phyloP scores from a whole-genome alignment of 768 basidiomycete genomes.

The Hypholoma fasciculare region DNA sequence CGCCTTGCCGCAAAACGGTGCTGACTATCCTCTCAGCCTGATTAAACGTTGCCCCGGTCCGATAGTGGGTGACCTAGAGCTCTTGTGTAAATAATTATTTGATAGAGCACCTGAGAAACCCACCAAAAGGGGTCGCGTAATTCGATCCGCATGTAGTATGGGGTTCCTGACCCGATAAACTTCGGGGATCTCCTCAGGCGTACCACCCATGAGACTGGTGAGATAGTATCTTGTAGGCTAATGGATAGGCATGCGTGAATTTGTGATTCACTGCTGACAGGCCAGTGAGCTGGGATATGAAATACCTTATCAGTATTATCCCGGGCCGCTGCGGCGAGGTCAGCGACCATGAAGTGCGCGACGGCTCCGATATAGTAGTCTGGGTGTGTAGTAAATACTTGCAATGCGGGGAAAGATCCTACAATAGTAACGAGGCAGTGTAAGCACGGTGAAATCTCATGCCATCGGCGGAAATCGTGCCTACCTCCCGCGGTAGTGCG shows the following conservation, averaged over 20 bases:
- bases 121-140: conserved; percentile 1
- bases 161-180: conserved; percentile 1
- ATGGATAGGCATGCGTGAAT: background rate
- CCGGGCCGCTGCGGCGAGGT: background rate
- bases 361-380: background rate
- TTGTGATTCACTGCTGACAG: background rate
- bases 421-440: background rate
- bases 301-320: conserved; percentile 3
- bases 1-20: background rate
- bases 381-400: background rate
- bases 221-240: conserved; percentile 2
- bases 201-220: conserved; percentile 3
- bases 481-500: conserved; percentile 2
- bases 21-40: conserved; percentile 1
- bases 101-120: background rate
- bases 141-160: conserved; percentile 1
- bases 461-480: background rate
- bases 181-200: conserved; percentile 3
- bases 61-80: conserved; percentile 1
- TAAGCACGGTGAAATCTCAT: background rate
- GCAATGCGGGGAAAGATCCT: background rate
- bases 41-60: background rate
- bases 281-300: background rate
- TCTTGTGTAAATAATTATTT: background rate
- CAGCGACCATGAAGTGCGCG: background rate